Evolutionary conservation across 768 basidiomycete species (phyloP), one percentile per base, ranked within the genome.

Genomic region (Chalciporus piperatus): DNA sequence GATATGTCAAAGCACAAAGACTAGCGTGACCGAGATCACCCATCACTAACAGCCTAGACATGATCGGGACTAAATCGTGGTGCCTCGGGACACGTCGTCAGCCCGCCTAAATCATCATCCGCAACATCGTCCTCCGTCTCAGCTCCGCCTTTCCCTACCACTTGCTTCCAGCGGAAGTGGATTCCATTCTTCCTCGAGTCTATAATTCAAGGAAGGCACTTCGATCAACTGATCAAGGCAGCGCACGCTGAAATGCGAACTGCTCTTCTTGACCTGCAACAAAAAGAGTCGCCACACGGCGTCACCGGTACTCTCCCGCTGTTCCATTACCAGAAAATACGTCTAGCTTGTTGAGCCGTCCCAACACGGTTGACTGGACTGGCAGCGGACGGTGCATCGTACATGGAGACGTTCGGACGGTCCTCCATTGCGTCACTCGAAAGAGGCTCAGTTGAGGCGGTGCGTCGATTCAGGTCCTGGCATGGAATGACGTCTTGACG

Each of bases 401-500:
- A 84, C 3, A 76, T 68, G 16, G 76, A 70, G 17, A 84, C 70
- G 63, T 83, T 83, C 4, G 83, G 82, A 23, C 79, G 70, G 56
- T 78, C n/a, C n/a, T n/a, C n/a, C n/a, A n/a, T 37, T 37, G 35
- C n/a, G 35, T 37, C 35, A 37, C 35, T 8, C 33, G n/a, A 37
- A 37, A n/a, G n/a, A 37, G 16, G 14, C 16, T 14, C 33, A 16
- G 33, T 14, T 6, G 33, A 7, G 33, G 35, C 35, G 3, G 8
- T n/a, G 35, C 35, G 35, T 37, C 8, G 35, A 37, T 37, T 9
- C n/a, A 9, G n/a, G 16, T 16, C 5, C n/a, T 37, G 35, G n/a
- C 6, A 37, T 6, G 35, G 35, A 37, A 37, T 37, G 35, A 37
- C 35, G 16, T 37, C 16, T 37, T n/a, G n/a, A 37, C 16, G 35